Percentiles rank a stretch among this genome's conserved stretches.
Evolutionary conservation across 2,329 filamentous ascomycete genomes (phyloP).

Genomic region (Xylogone sp.): DNA sequence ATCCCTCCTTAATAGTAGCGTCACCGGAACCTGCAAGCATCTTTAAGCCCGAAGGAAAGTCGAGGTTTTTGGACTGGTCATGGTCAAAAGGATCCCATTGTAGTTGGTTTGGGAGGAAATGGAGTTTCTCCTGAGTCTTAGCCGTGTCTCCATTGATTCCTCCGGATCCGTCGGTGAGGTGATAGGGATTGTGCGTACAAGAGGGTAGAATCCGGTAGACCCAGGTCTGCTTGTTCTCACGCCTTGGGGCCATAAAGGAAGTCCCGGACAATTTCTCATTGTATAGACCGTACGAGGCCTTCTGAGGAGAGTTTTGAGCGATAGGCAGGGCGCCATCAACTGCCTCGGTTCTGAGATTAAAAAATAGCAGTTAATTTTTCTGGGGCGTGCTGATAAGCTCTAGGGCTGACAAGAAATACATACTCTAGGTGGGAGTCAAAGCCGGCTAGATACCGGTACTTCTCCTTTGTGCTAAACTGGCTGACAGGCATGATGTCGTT

Average conservation of each 20-base stretch:
- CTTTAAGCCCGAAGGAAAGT: conserved; percentile 61
- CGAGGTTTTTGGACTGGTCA: conserved; percentile 60
- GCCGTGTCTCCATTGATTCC: too few relatives aligned
- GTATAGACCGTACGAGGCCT: conserved; percentile 64
- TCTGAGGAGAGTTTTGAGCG: conserved; percentile 66
- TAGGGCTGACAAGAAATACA: background rate
- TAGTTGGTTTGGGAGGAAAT: conserved; percentile 76
- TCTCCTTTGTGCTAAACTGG: conserved; percentile 58
- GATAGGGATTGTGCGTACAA: conserved; percentile 47
- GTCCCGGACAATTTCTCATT: conserved; percentile 60
- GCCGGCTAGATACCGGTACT: conserved; percentile 65
- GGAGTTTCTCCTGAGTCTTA: conserved; percentile 40
- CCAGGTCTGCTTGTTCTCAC: conserved; percentile 55
- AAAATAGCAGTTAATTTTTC: conserved; percentile 14
- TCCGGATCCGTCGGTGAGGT: conserved; percentile 34
- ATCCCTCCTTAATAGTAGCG: conserved; percentile 57
- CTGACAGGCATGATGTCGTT: conserved; percentile 71
- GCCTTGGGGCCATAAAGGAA: conserved; percentile 53
- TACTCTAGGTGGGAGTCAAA: conserved; percentile 68
- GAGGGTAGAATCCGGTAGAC: conserved; percentile 53
- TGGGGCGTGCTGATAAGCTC: background rate
- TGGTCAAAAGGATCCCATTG: conserved; percentile 73
- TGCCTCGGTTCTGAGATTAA: conserved; percentile 53
- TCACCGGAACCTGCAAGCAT: conserved; percentile 61
- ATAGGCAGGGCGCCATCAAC: conserved; percentile 61